Evolutionary conservation across 2,329 filamentous ascomycete species (phyloP).

Genomic region (Verruconis gallopava): DNA sequence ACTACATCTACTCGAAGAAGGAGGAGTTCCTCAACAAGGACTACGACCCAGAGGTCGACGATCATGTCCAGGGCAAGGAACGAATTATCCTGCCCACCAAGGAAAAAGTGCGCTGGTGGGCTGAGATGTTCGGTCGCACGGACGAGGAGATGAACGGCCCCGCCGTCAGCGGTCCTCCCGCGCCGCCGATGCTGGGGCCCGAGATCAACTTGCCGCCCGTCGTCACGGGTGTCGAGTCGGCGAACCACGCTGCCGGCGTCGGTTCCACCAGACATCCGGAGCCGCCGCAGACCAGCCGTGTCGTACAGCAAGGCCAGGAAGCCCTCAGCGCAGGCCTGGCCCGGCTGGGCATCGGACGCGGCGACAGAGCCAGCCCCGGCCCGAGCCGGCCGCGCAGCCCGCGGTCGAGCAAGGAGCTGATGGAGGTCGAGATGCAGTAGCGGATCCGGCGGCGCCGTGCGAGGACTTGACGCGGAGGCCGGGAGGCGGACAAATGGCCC

Average conservation of each 20-base stretch:
- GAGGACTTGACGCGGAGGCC: too few species aligned
- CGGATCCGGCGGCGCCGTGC: too few species aligned
- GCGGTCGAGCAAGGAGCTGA: neutral
- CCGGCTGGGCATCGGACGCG: neutral
- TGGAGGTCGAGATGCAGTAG: neutral
- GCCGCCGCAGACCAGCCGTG: neutral
- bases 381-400: neutral
- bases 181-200: neutral
- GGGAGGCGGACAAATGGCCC: too few species aligned
- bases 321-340: neutral
- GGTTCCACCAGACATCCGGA: neutral
- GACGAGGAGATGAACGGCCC: constrained; percentile 84
- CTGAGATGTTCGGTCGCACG: constrained; percentile 69
- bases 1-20: constrained; percentile 76
- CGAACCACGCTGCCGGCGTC: neutral
- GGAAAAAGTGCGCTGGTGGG: constrained; percentile 85
- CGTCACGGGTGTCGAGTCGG: neutral
- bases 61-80: constrained; percentile 66
- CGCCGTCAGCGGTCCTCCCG: constrained; percentile 33
- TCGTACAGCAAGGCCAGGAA: neutral
- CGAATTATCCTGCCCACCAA: constrained; percentile 69
- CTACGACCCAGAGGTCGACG: constrained; percentile 64
- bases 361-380: neutral
- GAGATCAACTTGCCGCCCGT: neutral
- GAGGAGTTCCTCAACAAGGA: constrained; percentile 71